A percentile compares a stretch with the other conserved stretches of the same genome.
Evolutionary conservation across 75 land plant genomes (phyloP).

Genomic region (Azolla pinnata): DNA sequence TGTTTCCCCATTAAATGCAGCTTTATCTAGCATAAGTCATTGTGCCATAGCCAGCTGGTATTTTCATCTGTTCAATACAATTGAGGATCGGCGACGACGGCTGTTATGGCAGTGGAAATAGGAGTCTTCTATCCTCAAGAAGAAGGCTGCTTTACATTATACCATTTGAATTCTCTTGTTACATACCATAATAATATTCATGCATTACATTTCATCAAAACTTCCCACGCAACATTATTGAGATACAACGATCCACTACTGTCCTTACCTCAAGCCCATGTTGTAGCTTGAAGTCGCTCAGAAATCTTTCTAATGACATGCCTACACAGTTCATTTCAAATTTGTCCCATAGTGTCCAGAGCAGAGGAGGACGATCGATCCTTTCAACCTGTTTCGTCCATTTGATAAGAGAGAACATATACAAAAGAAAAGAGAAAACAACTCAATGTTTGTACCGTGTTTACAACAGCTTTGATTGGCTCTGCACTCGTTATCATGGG

Average conservation of each 20-base stretch:
- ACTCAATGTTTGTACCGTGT: constrained; percentile 21
- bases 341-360: constrained; percentile 49
- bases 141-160: too few relatives aligned
- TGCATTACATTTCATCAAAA: too few relatives aligned
- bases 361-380: constrained; percentile 19
- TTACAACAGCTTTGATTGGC: constrained; percentile 37
- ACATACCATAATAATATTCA: too few relatives aligned
- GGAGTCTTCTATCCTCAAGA: too few relatives aligned
- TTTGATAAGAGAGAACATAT: background rate
- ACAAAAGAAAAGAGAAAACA: constrained; percentile 1
- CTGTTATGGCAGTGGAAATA: too few relatives aligned
- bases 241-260: too few relatives aligned
- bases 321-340: constrained; percentile 51
- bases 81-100: too few relatives aligned
- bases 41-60: too few relatives aligned
- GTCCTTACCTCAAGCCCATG: constrained; percentile 48
- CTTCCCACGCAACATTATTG: too few relatives aligned
- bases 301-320: constrained; percentile 36
- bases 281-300: constrained; percentile 35
- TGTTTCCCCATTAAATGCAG: background rate
- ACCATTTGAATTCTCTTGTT: too few relatives aligned
- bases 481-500: constrained; percentile 38
- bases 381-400: constrained; percentile 33
- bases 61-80: too few relatives aligned
- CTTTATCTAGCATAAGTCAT: background rate